Evolutionary conservation across 257 asterid genomes (phyloP), one percentile per base, ranked within the genome.

Genomic region (Mentha longifolia): DNA sequence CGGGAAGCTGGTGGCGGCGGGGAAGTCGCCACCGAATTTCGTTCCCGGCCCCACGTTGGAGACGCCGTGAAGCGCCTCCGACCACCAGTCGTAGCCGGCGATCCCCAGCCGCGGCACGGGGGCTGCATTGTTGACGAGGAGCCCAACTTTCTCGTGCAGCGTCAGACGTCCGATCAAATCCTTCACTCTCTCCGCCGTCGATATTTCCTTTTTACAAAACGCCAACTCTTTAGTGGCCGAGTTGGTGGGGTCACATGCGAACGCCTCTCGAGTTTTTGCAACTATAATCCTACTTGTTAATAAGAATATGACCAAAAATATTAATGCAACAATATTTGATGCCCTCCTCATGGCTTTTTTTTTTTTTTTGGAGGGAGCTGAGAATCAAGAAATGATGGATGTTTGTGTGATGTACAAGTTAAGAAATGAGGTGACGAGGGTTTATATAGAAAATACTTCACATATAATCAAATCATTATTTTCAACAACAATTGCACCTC

Each of bases 1-100:
- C 0, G 98, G 98, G 80, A 92, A 92, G 79, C 96, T 92, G 51
- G 98, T 92, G 72, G 98, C 98, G 56, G 85, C 92, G 13, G 90
- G 96, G 61, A 86, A 86, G 0, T 77, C 80, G 58, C 89, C 95
- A 9, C 92, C 90, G 61, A 92, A 92, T 59, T 61, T 86, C 0
- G 91, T 82, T 55, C 98, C 98, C 0, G 93, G 96, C 0, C 98
- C 98, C 17, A 85, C 88, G 33, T 87, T 68, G 0, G 98, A 89
- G 10, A 92, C 88, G 5, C 98, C 98, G 67, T 92, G 96, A 30
- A 92, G 90, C 15, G 96, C 97, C 82, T 92, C 97, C 51, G 97
- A 92, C 96, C 97, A 92, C 97, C 97, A 92, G 62, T 92, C 90
- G 72, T 92, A 92, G 0, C 81, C 82, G 58, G 65, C 60, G 54